Evolutionary conservation across 306 rosid species (phyloP).

Genomic region (Vigna unguiculata): DNA sequence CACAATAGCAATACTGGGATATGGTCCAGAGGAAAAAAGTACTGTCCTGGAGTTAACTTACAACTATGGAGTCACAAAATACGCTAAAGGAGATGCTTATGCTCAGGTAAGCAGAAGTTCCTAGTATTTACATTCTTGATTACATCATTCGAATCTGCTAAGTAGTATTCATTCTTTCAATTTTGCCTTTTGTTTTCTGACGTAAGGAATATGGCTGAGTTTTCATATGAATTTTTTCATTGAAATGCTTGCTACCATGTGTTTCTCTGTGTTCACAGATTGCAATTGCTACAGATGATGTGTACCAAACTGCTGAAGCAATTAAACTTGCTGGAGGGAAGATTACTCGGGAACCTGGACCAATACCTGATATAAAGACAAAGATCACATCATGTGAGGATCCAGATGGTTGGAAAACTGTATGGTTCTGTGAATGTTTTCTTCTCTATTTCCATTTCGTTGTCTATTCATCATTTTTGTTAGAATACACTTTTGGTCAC

Average conservation of each 20-base stretch:
- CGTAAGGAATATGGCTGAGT: not conserved
- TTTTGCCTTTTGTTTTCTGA: conserved; percentile 14
- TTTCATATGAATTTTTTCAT: conserved; percentile 13
- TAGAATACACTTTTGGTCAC: no score
- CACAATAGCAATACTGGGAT: conserved; percentile 82
- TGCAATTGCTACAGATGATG: conserved; percentile 93
- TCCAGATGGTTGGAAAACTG: conserved; percentile 98
- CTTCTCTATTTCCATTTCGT: not conserved
- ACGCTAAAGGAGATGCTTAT: conserved; percentile 87
- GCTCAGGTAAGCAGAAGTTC: conserved; percentile 69
- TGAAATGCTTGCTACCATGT: conserved; percentile 21
- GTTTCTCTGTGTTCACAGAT: conserved; percentile 54
- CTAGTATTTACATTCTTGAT: conserved; percentile 25
- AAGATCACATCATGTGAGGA: conserved; percentile 92
- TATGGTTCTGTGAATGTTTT: conserved; percentile 50
- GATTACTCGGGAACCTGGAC: conserved; percentile 90
- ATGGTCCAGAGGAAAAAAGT: conserved; percentile 88
- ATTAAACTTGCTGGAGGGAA: conserved; percentile 84
- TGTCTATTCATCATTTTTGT: conserved; percentile 15
- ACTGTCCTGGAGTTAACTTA: conserved; percentile 87
- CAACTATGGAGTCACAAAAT: conserved; percentile 86
- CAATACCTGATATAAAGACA: conserved; percentile 78
- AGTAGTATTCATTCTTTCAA: not conserved
- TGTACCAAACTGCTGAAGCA: conserved; percentile 92
- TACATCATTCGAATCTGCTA: conserved; percentile 19